Evolutionary conservation across 441 rosid genomes (phyloP).

Genomic region (Erodium moschatum): DNA sequence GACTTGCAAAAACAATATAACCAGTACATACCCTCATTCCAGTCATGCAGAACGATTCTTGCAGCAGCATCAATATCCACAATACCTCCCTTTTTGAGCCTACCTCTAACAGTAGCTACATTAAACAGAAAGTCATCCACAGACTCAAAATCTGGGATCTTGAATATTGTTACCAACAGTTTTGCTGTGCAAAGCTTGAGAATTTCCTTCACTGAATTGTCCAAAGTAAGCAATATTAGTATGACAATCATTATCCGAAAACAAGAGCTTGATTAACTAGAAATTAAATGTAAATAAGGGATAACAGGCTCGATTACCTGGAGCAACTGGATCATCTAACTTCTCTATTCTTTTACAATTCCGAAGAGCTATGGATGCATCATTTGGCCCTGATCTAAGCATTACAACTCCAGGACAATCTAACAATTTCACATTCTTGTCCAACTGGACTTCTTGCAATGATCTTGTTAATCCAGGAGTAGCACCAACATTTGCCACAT

Average conservation of each 20-base stretch:
- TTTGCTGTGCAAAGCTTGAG: conserved; percentile 62
- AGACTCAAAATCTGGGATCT: conserved; percentile 57
- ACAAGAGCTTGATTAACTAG: background rate
- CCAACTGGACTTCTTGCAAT: conserved; percentile 92
- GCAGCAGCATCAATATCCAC: conserved; percentile 82
- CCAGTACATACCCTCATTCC: conserved; percentile 67
- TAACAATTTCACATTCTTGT: conserved; percentile 76
- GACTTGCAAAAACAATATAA: too few species aligned
- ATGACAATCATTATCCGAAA: background rate
- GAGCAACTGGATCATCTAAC: conserved; percentile 81
- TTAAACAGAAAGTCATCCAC: conserved; percentile 82
- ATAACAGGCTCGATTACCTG: conserved; percentile 37
- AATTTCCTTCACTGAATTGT: conserved; percentile 73
- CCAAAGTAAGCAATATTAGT: conserved; percentile 8
- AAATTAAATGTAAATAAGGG: too few species aligned
- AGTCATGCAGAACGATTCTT: conserved; percentile 78
- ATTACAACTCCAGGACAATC: conserved; percentile 98
- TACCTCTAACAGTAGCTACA: conserved; percentile 77
- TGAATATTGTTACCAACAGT: conserved; percentile 62
- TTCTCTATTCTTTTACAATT: conserved; percentile 94
- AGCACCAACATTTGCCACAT: conserved; percentile 85
- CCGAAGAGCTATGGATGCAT: conserved; percentile 68
- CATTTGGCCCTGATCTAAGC: conserved; percentile 65
- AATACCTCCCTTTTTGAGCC: conserved; percentile 87
- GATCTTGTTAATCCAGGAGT: conserved; percentile 92